phyloP scores from a whole-genome alignment of 2,329 filamentous ascomycete genomes.

The Acrocalymma vagum region DNA sequence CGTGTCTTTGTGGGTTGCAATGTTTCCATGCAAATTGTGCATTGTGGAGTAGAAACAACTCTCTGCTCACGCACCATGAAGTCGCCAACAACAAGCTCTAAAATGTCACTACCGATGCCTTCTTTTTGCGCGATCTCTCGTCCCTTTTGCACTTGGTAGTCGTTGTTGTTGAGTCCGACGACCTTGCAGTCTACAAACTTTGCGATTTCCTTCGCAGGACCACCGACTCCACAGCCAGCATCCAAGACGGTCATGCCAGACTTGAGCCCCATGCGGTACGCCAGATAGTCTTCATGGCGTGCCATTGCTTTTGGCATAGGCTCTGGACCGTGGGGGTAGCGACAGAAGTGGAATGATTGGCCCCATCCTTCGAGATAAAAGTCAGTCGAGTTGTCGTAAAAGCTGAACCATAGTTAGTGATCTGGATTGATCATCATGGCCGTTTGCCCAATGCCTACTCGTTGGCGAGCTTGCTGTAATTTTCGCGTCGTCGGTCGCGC shows the following conservation, averaged over 20 bases:
- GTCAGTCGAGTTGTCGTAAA: slow-evolving; percentile 94
- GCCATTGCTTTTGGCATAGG: slow-evolving; percentile 86
- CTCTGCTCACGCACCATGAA: slow-evolving; percentile 71
- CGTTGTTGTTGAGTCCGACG: slow-evolving; percentile 93
- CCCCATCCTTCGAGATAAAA: slow-evolving; percentile 95
- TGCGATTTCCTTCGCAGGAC: slow-evolving; percentile 88
- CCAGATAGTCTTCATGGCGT: slow-evolving; percentile 94
- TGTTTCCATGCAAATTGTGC: not conserved
- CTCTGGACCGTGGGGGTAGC: slow-evolving; percentile 78
- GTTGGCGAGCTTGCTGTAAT: slow-evolving; percentile 2
- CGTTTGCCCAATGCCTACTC: slow-evolving; percentile 1
- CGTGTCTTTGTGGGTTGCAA: not conserved
- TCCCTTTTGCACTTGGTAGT: slow-evolving; percentile 92
- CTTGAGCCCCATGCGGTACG: slow-evolving; percentile 80
- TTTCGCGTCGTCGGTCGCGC: slow-evolving; percentile 70
- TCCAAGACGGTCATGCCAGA: slow-evolving; percentile 89
- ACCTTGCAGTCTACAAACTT: slow-evolving; percentile 88
- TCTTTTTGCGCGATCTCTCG: slow-evolving; percentile 80
- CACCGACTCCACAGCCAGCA: slow-evolving; percentile 92
- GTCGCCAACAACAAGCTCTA: slow-evolving; percentile 87
- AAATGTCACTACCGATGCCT: slow-evolving; percentile 72
- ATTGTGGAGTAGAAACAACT: not conserved
- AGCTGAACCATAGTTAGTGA: slow-evolving; percentile 58
- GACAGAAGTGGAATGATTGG: slow-evolving; percentile 93
- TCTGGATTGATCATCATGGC: not conserved